Evolutionary conservation across 2,329 filamentous ascomycete species (phyloP).

Genomic region (Gnomoniopsis sp.): DNA sequence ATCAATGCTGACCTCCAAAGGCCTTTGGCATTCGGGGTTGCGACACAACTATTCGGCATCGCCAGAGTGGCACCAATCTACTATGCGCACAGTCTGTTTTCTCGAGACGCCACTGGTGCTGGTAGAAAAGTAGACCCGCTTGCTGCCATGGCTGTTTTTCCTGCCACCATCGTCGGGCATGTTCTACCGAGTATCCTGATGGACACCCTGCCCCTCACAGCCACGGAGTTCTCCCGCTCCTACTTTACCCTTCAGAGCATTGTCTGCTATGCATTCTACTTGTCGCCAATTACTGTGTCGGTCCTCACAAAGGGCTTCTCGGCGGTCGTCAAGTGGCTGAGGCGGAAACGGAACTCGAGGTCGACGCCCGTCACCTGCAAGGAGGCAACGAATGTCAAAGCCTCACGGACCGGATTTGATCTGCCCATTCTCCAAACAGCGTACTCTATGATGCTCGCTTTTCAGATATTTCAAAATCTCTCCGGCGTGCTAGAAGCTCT

Average conservation of each 20-base stretch:
- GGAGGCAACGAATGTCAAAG: neutral
- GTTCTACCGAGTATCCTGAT: slow-evolving; percentile 7
- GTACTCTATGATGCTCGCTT: slow-evolving; percentile 1
- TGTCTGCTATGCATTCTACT: neutral
- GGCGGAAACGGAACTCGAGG: neutral
- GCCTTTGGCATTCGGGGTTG: neutral
- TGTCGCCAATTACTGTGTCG: slow-evolving; percentile 6
- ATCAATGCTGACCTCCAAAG: neutral
- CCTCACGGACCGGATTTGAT: neutral
- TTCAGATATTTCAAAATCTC: slow-evolving; percentile 8
- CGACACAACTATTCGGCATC: slow-evolving; percentile 7
- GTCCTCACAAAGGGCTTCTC: slow-evolving; percentile 1
- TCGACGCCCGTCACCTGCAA: neutral
- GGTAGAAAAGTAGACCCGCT: neutral
- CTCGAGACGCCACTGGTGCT: neutral
- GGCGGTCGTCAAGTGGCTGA: neutral
- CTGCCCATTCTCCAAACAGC: neutral
- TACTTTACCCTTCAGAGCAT: slow-evolving; percentile 2
- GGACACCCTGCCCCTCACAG: slow-evolving; percentile 4
- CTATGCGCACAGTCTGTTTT: slow-evolving; percentile 1
- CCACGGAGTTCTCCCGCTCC: slow-evolving; percentile 13
- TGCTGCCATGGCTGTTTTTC: slow-evolving; percentile 4
- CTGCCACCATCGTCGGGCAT: slow-evolving; percentile 7
- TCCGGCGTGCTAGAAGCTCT: neutral
- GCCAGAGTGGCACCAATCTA: slow-evolving; percentile 10